These are phyloP conservation scores for Candida insectorum DNA, from an alignment of 805 yeast genomes.

Conservation along the genomic window DNA sequence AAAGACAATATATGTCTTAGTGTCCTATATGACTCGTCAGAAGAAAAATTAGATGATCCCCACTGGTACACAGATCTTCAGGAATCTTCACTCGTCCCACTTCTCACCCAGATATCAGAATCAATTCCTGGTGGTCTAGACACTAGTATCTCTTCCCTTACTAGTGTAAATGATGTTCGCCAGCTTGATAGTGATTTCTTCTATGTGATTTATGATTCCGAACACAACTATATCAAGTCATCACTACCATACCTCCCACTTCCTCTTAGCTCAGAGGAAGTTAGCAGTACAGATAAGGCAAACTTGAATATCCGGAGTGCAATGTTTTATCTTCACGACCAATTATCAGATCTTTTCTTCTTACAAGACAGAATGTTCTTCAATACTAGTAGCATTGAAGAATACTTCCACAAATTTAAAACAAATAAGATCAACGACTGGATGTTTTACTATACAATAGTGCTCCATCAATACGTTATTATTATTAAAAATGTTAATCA, in stretches of 20 bases:
- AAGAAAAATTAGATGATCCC: constrained; percentile 17
- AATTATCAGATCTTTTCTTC: constrained; percentile 29
- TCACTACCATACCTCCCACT: constrained; percentile 37
- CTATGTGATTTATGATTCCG: constrained; percentile 29
- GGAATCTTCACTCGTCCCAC: constrained; percentile 15
- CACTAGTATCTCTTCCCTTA: constrained; percentile 28
- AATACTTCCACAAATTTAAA: constrained; percentile 40
- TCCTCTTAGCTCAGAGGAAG: constrained; percentile 9
- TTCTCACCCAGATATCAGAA: constrained; percentile 20
- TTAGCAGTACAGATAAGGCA: constrained; percentile 6
- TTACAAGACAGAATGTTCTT: constrained; percentile 22
- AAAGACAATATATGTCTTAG: constrained; percentile 20
- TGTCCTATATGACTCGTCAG: constrained; percentile 28
- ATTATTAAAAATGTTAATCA: constrained; percentile 33
- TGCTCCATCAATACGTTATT: constrained; percentile 26
- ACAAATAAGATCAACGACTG: constrained; percentile 36
- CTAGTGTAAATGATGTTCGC: constrained; percentile 16
- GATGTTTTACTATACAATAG: constrained; percentile 38
- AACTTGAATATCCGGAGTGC: constrained; percentile 21
- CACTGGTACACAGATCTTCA: constrained; percentile 22
- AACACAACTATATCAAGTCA: constrained; percentile 22
- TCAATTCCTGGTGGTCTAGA: constrained; percentile 9
- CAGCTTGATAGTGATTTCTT: constrained; percentile 34
- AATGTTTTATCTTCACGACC: constrained; percentile 38
- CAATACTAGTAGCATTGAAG: constrained; percentile 18